Percentiles rank a stretch among this genome's conserved stretches.
Conservation (phyloP, 1,139 yeast species). For the Pichia sp. region DNA sequence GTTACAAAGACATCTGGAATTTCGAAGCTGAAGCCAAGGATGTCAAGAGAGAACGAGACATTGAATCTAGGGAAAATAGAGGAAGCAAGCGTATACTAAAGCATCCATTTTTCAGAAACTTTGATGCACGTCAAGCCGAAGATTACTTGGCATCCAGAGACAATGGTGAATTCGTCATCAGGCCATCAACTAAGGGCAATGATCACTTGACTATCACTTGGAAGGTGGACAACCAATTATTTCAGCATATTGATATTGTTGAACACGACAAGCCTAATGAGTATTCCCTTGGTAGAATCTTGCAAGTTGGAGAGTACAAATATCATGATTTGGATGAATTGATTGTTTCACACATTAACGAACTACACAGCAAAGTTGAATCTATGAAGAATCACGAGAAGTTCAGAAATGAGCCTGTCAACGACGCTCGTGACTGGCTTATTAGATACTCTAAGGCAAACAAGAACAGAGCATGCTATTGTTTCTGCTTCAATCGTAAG, state of each 20-base stretch:
- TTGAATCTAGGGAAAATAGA: slow-evolving; percentile 47
- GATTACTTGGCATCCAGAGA: slow-evolving; percentile 83
- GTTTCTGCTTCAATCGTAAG: slow-evolving; percentile 85
- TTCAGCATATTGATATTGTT: slow-evolving; percentile 84
- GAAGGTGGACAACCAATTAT: slow-evolving; percentile 88
- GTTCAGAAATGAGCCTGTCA: slow-evolving; percentile 75
- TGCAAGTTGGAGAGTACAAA: slow-evolving; percentile 59
- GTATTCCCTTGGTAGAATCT: slow-evolving; percentile 56
- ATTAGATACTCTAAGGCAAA: slow-evolving; percentile 88
- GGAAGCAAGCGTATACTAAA: slow-evolving; percentile 64
- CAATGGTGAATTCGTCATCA: slow-evolving; percentile 88
- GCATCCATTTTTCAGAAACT: slow-evolving; percentile 85
- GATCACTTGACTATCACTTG: slow-evolving; percentile 91
- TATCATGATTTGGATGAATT: slow-evolving; percentile 91
- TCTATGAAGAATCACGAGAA: slow-evolving; percentile 85
- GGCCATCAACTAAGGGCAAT: slow-evolving; percentile 90
- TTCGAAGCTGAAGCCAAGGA: slow-evolving; percentile 71
- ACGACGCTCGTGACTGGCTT: slow-evolving; percentile 83
- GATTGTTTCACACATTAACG: slow-evolving; percentile 82
- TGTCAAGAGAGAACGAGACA: slow-evolving; percentile 34
- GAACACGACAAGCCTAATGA: slow-evolving; percentile 67
- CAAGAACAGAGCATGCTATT: slow-evolving; percentile 85
- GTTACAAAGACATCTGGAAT: slow-evolving; percentile 76
- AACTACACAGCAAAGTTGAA: slow-evolving; percentile 77
- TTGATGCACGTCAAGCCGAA: slow-evolving; percentile 86